Evolutionary conservation across 306 rosid species (phyloP).

Genomic region (Parietaria judaica): DNA sequence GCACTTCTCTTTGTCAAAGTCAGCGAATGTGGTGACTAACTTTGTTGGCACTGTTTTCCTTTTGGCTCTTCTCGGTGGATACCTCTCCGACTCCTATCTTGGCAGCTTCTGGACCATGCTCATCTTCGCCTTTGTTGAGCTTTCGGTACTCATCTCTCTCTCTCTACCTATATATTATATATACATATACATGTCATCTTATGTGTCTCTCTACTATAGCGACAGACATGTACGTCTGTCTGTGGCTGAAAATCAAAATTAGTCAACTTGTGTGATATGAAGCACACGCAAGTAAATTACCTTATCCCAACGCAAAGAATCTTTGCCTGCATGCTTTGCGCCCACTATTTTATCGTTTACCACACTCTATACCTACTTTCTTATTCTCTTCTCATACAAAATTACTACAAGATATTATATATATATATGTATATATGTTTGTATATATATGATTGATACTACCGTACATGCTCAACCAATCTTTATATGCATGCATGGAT

Average conservation of each 20-base stretch:
- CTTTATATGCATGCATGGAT: too few species aligned
- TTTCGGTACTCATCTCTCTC: slow-evolving; percentile 41
- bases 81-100: slow-evolving; percentile 79
- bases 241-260: slow-evolving; percentile 6
- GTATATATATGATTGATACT: too few species aligned
- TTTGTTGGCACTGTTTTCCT: slow-evolving; percentile 91
- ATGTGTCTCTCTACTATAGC: too few species aligned
- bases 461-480: too few species aligned
- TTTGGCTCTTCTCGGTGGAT: slow-evolving; percentile 91
- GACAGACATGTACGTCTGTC: too few species aligned
- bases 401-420: too few species aligned
- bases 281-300: background rate
- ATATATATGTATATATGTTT: too few species aligned
- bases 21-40: slow-evolving; percentile 90
- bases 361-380: too few species aligned
- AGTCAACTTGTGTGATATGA: slow-evolving; percentile 5
- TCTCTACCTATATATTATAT: background rate
- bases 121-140: slow-evolving; percentile 83
- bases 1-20: slow-evolving; percentile 78
- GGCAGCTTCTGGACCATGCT: slow-evolving; percentile 97
- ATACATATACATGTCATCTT: background rate
- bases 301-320: background rate
- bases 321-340: background rate
- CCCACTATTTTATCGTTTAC: background rate
- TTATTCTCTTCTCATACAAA: too few species aligned